Evolutionary conservation across 768 basidiomycete species (phyloP), one percentile per base, ranked within the genome.

Genomic region (Royoungia palumana): DNA sequence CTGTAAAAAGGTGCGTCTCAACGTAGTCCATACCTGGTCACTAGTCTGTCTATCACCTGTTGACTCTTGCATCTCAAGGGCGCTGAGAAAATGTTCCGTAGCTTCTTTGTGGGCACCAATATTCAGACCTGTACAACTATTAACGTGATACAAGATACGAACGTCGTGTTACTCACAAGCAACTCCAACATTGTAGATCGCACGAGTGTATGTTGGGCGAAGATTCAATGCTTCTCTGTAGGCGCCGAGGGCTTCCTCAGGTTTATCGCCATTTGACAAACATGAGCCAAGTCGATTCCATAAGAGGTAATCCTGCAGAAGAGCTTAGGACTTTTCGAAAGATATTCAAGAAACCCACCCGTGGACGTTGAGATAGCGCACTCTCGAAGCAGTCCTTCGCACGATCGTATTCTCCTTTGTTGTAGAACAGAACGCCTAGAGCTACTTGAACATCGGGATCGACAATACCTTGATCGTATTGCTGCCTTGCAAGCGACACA

Each of bases 241-340:
- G 13, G 87, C 89, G 14, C 87, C 87, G 9, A 93, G 71, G 4
- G 95, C 94, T 65, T 94, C 92, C 67, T 98, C 96, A 0, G 96
- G 93, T 53, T 89, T 87, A 56, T 81, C 90, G 1, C 91, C 93
- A 64, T 99, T 99, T 6, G 94, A 95, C 21, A 99, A 75, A 5
- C 87, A 91, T 2, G 94, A 96, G 6, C 96, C 96, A 13, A 96
- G 72, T 43, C 96, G 76, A 67, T 99, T 99, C 96, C 96, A 99
- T 12, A 98, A 68, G 6, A 93, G 72, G 66, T 93, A 98, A 68
- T 99, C 96, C 88, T 82, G 50, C 14, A 16, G 39, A 19, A 10
- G 25, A 17, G 35, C 46, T 25, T 25, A 8, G 24, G 8, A 35
- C 11, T 30, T 34, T 4, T 22, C 6, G 19, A 32, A 14, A 46